Evolutionary conservation across 2,329 filamentous ascomycete genomes (phyloP).

Genomic region (Onygena corvina): DNA sequence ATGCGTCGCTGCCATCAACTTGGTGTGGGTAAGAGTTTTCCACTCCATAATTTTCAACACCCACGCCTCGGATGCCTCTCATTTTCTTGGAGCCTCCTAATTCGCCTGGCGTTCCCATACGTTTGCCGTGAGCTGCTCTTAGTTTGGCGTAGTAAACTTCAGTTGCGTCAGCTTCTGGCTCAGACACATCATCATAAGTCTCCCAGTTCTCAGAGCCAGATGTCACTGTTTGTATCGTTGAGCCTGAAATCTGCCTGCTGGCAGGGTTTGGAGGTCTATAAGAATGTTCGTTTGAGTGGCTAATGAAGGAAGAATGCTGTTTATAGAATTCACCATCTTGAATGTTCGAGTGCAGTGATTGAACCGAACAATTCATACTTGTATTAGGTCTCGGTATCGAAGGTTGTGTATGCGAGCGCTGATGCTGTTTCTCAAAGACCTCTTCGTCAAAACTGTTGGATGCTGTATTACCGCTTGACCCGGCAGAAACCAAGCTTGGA

Average conservation of each 20-base stretch:
- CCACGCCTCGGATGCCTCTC: slow-evolving; percentile 38
- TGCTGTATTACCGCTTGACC: slow-evolving; percentile 41
- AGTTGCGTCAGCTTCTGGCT: slow-evolving; percentile 59
- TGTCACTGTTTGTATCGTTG: slow-evolving; percentile 48
- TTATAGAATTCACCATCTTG: slow-evolving; percentile 25
- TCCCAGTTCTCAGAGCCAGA: slow-evolving; percentile 96
- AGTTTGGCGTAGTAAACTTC: slow-evolving; percentile 73
- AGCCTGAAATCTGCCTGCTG: slow-evolving; percentile 58
- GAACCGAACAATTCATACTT: slow-evolving; percentile 28
- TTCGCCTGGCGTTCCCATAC: slow-evolving; percentile 37
- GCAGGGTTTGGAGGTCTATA: slow-evolving; percentile 24
- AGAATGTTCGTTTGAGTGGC: slow-evolving; percentile 10
- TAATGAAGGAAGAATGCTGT: slow-evolving; percentile 11
- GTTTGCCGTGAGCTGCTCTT: slow-evolving; percentile 55
- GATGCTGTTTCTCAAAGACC: slow-evolving; percentile 60
- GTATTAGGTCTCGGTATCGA: slow-evolving; percentile 32
- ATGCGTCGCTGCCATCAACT: slow-evolving; percentile 42
- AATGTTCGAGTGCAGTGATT: slow-evolving; percentile 31
- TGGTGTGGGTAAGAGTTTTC: slow-evolving; percentile 35
- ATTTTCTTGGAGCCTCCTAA: slow-evolving; percentile 29
- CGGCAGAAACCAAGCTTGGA: slow-evolving; percentile 12
- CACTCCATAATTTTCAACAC: slow-evolving; percentile 30
- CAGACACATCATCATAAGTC: slow-evolving; percentile 77
- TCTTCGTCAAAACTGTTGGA: slow-evolving; percentile 57
- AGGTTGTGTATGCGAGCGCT: slow-evolving; percentile 37